Evolutionary conservation across 768 basidiomycete species (phyloP), one percentile per base, ranked within the genome.

Genomic region (Auricularia sp.): DNA sequence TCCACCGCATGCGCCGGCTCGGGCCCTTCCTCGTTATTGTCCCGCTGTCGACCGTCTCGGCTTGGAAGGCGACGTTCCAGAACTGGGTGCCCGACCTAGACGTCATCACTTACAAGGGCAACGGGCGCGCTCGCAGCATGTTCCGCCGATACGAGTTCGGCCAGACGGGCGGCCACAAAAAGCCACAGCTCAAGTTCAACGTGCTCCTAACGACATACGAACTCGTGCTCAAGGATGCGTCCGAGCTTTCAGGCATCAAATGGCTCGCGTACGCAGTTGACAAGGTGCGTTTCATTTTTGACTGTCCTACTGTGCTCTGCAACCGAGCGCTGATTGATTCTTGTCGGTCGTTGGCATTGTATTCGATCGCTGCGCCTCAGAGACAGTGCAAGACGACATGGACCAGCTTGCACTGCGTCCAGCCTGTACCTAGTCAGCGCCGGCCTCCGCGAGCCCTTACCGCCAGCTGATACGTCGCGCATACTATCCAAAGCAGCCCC

Each of bases 171-270:
- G 95, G 94, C 80, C 54, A 66, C 62, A 64, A 58, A 8, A 90
- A 88, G 72, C 65, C 69, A 3, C 66, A 67, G 64, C 80, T 97
- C 74, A 94, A 92, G 81, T 93, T 98, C 87, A 99, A 98, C 75
- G 96, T 98, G 11, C 78, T 99, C 59, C 77, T 99, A 68, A 98
- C 97, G 11, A 99, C 97, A 7, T 99, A 99, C 75, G 97, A 99
- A 75, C 82, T 97, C 71, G 92, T 92, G 10, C 78, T 99, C 68
- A 85, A 97, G 69, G 97, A 98, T 73, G 77, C 88, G 51, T 88
- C 86, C 70, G 93, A 97, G 72, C 80, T 99, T 29, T 29, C 24
- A 29, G 24, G 24, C 24, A 29, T 29, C 24, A 29, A 29, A 29
- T 29, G 24, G 24, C 61, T 86, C 84, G 42, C 89, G 90, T 68